Percentiles rank a stretch among this genome's conserved stretches.
These are phyloP conservation scores for Lichtheimia ramosa DNA, from an alignment of 371 early-diverging fungal genomes.

Conservation along the genomic window DNA sequence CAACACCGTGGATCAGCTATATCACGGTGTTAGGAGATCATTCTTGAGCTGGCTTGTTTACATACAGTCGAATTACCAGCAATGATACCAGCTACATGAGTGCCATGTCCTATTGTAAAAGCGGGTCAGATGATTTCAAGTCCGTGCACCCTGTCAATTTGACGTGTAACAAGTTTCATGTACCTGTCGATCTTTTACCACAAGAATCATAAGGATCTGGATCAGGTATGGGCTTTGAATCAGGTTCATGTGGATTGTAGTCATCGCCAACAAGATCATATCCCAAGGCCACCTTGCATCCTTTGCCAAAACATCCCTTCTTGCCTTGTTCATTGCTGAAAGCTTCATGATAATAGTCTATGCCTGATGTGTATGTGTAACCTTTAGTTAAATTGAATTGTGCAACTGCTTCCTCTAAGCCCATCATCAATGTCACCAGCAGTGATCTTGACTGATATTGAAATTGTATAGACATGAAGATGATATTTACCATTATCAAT, in stretches of 20 bases:
- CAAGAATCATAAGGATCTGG: slow-evolving; percentile 57
- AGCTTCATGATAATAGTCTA: slow-evolving; percentile 62
- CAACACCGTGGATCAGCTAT: slow-evolving; percentile 43
- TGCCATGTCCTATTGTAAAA: slow-evolving; percentile 53
- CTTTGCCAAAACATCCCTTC: slow-evolving; percentile 54
- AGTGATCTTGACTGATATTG: too few relatives aligned
- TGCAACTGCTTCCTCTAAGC: too few relatives aligned
- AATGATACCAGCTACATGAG: slow-evolving; percentile 29
- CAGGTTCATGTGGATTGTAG: slow-evolving; percentile 20
- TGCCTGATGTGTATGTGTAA: slow-evolving; percentile 21
- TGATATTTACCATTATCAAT: slow-evolving; percentile 55
- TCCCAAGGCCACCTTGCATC: slow-evolving; percentile 51
- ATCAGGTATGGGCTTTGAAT: slow-evolving; percentile 21
- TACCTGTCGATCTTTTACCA: background rate
- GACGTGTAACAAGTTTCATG: too few relatives aligned
- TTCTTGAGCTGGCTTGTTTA: too few relatives aligned
- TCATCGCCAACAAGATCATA: slow-evolving; percentile 55
- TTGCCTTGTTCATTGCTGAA: slow-evolving; percentile 31
- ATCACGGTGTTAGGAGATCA: too few relatives aligned
- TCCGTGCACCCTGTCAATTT: too few relatives aligned
- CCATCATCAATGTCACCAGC: too few relatives aligned
- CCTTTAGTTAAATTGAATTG: too few relatives aligned
- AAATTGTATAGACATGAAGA: too few relatives aligned
- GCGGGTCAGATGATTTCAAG: too few relatives aligned
- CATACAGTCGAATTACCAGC: background rate